Base-by-base conservation (phyloP, 805 yeast genomes). In the Pichia deserticola region DNA sequence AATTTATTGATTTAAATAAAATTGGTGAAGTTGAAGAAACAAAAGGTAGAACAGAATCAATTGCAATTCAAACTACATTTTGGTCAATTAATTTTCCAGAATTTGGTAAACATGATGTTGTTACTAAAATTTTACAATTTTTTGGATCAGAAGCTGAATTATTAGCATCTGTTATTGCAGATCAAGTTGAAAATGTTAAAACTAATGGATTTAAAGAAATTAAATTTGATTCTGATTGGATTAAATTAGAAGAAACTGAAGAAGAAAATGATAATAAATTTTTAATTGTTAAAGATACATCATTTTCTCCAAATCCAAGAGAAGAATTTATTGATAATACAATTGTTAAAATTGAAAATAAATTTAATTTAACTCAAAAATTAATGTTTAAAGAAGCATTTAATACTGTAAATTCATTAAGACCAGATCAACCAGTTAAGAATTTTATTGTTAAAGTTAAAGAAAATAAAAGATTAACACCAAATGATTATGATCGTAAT, bases 401-500 rank as follows among this genome's bases (percentile, higher is more conserved):
- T 61, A 73, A 69, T 15, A 72, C 81, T 44, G 57, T 67, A n/a
- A 64, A 72, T 43, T 71, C 74, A 8, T 75, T 92, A 62, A 84
- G 97, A 71, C 98, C 98, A 30, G 98, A 92, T 59, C 73, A 88
- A 54, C 89, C 97, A 27, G 84, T 86, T 45, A 74, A 84, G 64
- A 89, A 86, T 71, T 89, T 82, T 61, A 77, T 89, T 45, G 95
- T 89, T 50, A 88, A 84, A 67, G 97, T 92, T 48, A 85, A 89
- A 67, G 93, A 86, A 64, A 90, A 90, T 75, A 84, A 82, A 72
- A 81, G 98, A 61, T 84, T 92, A 54, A 92, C 98, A 20, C 97
- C 98, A 6, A 62, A 60, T 36, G 90, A 87, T 60, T 92, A 92
- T 69, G 88, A 87, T 54, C 87, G 98, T 73, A 86, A 92, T 70